Base-by-base conservation (phyloP, 352 stramenopile species). In the Phytophthora tentaculata region DNA sequence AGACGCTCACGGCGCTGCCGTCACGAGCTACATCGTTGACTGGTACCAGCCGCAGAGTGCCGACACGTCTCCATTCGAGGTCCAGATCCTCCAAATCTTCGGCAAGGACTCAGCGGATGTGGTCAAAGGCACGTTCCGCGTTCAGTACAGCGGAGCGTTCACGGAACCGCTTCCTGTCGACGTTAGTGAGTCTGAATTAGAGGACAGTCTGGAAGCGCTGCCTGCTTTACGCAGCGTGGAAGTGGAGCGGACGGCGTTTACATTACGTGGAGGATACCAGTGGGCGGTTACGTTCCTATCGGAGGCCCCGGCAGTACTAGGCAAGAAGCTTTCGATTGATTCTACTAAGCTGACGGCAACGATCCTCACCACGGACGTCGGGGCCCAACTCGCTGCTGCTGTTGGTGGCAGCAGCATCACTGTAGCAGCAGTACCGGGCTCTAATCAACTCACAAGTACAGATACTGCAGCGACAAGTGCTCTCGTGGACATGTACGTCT, bases 281-380 rank as follows among this genome's bases (percentile, higher is more conserved):
- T 96, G 88, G 88, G 91, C 76, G 0, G 75, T 96, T 22, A 94
- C 86, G 19, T 96, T 95, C 64, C 28, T 89, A 3, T 77, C 76
- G 3, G 85, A 94, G 59, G 56, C 73, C 2, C 85, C 84, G 8
- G 68, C 82, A 0, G 56, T 79, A 0, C 50, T 69, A 12, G 75
- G 71, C 4, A 89, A 83, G 26, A 71, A 60, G 8, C 58, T 96
- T 12, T 53, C 73, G 7, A 62, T 96, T n/a, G 52, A 69, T 8
- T 69, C 26, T 2, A 60, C 48, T 6, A 80, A 84, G 32, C 62
- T 94, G 9, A 8, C 61, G 1, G 81, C 76, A 20, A 61, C 61
- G 0, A 64, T 69, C 23, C 49, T 89, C 0, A 64, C 37, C 0
- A 66, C 69, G 0, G 57, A 89, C 13, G 64, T 96, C 16, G 84